phyloP scores from a whole-genome alignment of 2,329 filamentous ascomycete genomes.

The Chlorencoelia australis region DNA sequence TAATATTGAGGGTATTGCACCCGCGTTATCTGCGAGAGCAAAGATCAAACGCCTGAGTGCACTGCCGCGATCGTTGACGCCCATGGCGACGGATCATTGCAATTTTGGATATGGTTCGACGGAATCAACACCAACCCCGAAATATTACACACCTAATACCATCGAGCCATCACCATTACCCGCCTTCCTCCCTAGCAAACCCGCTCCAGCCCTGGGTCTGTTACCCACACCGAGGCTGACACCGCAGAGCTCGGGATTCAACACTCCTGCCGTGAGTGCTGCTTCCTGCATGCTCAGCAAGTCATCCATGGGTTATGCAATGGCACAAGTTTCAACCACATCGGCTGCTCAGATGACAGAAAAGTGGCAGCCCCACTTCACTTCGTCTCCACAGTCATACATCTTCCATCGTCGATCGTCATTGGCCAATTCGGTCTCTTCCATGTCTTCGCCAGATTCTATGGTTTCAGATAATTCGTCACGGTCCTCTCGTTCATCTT shows the following conservation, averaged over 20 bases:
- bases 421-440: slow-evolving; percentile 52
- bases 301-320: slow-evolving; percentile 50
- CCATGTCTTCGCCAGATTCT: slow-evolving; percentile 55
- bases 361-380: slow-evolving; percentile 37
- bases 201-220: slow-evolving; percentile 43
- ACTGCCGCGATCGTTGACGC: slow-evolving; percentile 30
- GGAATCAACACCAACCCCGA: slow-evolving; percentile 34
- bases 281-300: slow-evolving; percentile 39
- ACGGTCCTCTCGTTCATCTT: slow-evolving; percentile 52
- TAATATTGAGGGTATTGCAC: slow-evolving; percentile 45
- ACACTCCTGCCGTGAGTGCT: slow-evolving; percentile 50
- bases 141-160: slow-evolving; percentile 32
- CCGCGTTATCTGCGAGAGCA: slow-evolving; percentile 20
- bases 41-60: slow-evolving; percentile 15
- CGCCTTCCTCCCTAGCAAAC: slow-evolving; percentile 35
- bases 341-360: slow-evolving; percentile 41
- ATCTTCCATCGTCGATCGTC: slow-evolving; percentile 47
- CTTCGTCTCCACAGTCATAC: slow-evolving; percentile 43
- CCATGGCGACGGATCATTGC: slow-evolving; percentile 32
- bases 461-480: slow-evolving; percentile 52
- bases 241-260: slow-evolving; percentile 44
- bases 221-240: slow-evolving; percentile 50
- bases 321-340: slow-evolving; percentile 42
- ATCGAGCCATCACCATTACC: slow-evolving; percentile 41
- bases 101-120: slow-evolving; percentile 30